phyloP scores from a whole-genome alignment of 352 stramenopile species.

The Thalassiosira mediterranea region DNA sequence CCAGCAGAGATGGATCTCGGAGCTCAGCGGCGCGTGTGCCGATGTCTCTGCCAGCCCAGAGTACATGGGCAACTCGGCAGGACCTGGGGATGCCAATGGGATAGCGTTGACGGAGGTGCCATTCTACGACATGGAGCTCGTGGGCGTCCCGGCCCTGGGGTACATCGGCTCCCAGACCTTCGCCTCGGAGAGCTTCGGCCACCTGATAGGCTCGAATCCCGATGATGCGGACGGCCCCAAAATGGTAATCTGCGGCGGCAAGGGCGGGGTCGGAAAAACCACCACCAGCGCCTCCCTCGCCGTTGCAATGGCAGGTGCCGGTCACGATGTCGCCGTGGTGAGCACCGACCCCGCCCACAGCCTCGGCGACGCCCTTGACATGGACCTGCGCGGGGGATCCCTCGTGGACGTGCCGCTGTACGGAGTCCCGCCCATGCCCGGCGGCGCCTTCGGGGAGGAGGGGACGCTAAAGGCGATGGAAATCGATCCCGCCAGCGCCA shows the following conservation, averaged over 20 bases:
- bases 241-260: slow-evolving; percentile 88
- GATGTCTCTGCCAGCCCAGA: slow-evolving; percentile 69
- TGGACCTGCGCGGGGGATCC: slow-evolving; percentile 80
- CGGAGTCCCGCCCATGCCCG: slow-evolving; percentile 49
- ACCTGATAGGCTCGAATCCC: slow-evolving; percentile 58
- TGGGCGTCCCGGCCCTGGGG: slow-evolving; percentile 80
- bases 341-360: slow-evolving; percentile 89
- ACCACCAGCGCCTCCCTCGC: slow-evolving; percentile 83
- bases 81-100: slow-evolving; percentile 26
- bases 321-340: slow-evolving; percentile 84
- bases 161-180: slow-evolving; percentile 71
- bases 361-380: slow-evolving; percentile 87
- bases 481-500: slow-evolving; percentile 83
- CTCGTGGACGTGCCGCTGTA: slow-evolving; percentile 75
- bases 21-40: slow-evolving; percentile 65
- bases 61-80: slow-evolving; percentile 55
- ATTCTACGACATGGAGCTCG: slow-evolving; percentile 87
- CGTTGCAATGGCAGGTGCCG: slow-evolving; percentile 76
- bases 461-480: slow-evolving; percentile 86
- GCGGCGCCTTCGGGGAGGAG: slow-evolving; percentile 21
- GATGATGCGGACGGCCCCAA: slow-evolving; percentile 54
- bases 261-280: slow-evolving; percentile 89
- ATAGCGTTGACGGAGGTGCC: slow-evolving; percentile 80
- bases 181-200: slow-evolving; percentile 51
- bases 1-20: slow-evolving; percentile 75